A percentile compares a stretch with the other conserved stretches of the same genome.
Conservation (phyloP, 345 rosid species). For the Schrenkiella parvula region DNA sequence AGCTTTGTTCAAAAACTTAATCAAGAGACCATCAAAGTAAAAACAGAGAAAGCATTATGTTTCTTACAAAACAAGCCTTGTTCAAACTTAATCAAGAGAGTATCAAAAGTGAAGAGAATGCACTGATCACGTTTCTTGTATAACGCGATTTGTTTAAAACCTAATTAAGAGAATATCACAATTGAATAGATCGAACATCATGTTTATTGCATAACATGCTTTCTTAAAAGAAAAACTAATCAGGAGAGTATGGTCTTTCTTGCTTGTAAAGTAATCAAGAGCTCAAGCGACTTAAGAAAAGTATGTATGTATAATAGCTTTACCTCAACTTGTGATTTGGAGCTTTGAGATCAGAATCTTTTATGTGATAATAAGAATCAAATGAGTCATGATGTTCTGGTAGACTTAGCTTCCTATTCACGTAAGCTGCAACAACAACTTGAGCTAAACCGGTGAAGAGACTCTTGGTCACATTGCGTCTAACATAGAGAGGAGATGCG, state of each 20-base stretch:
- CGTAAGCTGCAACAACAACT: constrained; percentile 46
- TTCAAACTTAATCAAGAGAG: constrained; percentile 36
- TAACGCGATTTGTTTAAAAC: constrained; percentile 40
- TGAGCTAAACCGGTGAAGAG: constrained; percentile 50
- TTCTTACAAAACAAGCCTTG: not conserved
- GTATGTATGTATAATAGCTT: not conserved
- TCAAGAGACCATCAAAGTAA: not conserved
- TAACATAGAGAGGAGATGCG: constrained; percentile 49
- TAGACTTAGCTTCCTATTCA: constrained; percentile 45
- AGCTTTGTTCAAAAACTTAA: not conserved
- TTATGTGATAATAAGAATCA: constrained; percentile 44
- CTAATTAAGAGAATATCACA: constrained; percentile 11
- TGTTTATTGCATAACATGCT: not conserved
- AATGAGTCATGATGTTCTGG: constrained; percentile 38
- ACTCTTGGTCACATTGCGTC: constrained; percentile 39
- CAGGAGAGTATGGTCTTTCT: not conserved
- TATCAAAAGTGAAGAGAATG: not conserved
- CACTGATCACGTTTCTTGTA: not conserved
- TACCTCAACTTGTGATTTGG: constrained; percentile 61
- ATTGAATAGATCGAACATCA: not conserved
- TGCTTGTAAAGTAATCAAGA: not conserved
- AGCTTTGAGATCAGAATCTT: constrained; percentile 40
- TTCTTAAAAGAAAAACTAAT: not conserved
- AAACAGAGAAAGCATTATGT: not conserved
- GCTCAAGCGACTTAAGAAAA: not conserved